A percentile compares a stretch with the other conserved stretches of the same genome.
Evolutionary conservation across 2,329 filamentous ascomycete genomes (phyloP).

Genomic region (Xylariales sp.): DNA sequence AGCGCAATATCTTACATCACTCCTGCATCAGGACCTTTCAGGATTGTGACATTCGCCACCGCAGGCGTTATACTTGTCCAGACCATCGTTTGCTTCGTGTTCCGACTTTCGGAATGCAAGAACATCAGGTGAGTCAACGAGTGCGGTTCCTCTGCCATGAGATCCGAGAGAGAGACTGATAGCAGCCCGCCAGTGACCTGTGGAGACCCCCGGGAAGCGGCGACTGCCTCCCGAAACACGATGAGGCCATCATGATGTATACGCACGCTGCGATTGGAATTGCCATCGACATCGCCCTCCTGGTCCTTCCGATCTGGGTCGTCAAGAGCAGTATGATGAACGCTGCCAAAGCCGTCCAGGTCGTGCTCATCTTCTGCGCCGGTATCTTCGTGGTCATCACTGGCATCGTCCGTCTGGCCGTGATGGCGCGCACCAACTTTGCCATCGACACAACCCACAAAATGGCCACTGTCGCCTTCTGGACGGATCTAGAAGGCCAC

Average conservation of each 20-base stretch:
- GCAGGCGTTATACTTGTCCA: slow-evolving; percentile 12
- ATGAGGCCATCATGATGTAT: slow-evolving; percentile 4
- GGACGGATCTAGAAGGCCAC: slow-evolving; percentile 37
- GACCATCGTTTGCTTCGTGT: slow-evolving; percentile 13
- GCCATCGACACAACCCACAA: slow-evolving; percentile 29
- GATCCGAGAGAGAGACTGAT: background rate
- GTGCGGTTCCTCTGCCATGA: no score
- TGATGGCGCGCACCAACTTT: slow-evolving; percentile 28
- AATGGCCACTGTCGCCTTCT: slow-evolving; percentile 30
- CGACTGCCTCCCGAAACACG: slow-evolving; percentile 2
- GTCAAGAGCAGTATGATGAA: slow-evolving; percentile 32
- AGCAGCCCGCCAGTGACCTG: slow-evolving; percentile 7
- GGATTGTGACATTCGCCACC: slow-evolving; percentile 6
- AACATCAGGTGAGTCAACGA: background rate
- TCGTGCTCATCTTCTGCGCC: slow-evolving; percentile 32
- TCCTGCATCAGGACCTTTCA: slow-evolving; percentile 5
- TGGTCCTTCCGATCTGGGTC: slow-evolving; percentile 32
- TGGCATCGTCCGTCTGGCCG: slow-evolving; percentile 32
- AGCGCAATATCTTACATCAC: background rate
- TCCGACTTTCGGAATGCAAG: slow-evolving; percentile 13
- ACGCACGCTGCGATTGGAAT: slow-evolving; percentile 1
- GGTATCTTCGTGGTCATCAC: slow-evolving; percentile 33
- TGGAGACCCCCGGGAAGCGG: background rate
- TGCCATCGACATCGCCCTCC: slow-evolving; percentile 29
- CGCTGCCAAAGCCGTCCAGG: slow-evolving; percentile 26